These are phyloP conservation scores for Microthyrium microscopicum DNA, from an alignment of 2,329 filamentous ascomycete genomes.

Conservation along the genomic window DNA sequence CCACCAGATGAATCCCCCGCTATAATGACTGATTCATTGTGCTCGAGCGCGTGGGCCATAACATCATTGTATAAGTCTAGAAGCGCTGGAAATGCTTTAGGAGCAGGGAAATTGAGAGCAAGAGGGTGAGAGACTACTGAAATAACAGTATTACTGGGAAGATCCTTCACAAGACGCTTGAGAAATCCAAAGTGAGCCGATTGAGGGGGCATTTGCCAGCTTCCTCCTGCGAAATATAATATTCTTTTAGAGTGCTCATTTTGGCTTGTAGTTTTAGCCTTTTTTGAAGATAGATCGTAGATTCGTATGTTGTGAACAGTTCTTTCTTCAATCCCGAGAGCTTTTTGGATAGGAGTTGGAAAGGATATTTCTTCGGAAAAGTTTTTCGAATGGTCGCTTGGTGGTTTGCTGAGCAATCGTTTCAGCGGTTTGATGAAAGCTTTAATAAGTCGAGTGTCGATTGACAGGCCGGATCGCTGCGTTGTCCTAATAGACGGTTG, in stretches of 20 bases:
- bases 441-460: too few species aligned
- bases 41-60: constrained; percentile 21
- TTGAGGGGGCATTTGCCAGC: constrained; percentile 35
- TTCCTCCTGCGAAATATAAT: constrained; percentile 40
- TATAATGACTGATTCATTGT: constrained; percentile 29
- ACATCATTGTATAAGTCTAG: constrained; percentile 27
- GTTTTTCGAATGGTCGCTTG: too few species aligned
- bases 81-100: constrained; percentile 30
- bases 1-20: constrained; percentile 40
- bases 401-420: too few species aligned
- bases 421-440: too few species aligned
- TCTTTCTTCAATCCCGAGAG: constrained; percentile 26
- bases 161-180: constrained; percentile 25
- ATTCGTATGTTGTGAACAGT: constrained; percentile 27
- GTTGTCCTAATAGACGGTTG: too few species aligned
- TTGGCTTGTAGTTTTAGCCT: constrained; percentile 9
- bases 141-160: constrained; percentile 16
- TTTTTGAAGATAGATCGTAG: constrained; percentile 25
- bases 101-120: constrained; percentile 35
- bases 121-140: constrained; percentile 36
- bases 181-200: constrained; percentile 36
- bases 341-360: too few species aligned
- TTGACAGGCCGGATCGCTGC: too few species aligned
- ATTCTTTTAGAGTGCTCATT: constrained; percentile 18
- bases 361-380: too few species aligned